A percentile compares a stretch with the other conserved stretches of the same genome.
These are phyloP conservation scores for Metarhizium robertsii DNA, from an alignment of 2,329 filamentous ascomycete genomes.

Conservation along the genomic window DNA sequence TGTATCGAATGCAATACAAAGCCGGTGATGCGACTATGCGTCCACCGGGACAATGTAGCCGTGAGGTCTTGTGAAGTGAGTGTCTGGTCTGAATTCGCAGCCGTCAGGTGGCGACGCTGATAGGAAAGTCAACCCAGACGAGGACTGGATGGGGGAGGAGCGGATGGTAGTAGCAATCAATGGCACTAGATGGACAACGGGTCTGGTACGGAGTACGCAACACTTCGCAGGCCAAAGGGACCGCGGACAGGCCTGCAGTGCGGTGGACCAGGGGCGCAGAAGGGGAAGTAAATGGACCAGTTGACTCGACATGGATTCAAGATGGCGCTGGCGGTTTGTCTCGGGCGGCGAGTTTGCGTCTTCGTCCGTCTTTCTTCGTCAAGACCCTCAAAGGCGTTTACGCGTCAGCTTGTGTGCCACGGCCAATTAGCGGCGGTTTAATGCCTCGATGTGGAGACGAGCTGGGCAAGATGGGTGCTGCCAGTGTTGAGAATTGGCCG, in stretches of 20 bases:
- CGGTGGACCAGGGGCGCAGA: not conserved
- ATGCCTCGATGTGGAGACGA: conserved; percentile 3
- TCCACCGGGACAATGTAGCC: not conserved
- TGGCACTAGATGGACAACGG: not conserved
- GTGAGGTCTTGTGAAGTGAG: not conserved
- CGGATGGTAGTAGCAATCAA: not conserved
- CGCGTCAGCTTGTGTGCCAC: conserved; percentile 24
- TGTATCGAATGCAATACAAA: not conserved
- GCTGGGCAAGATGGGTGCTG: conserved; percentile 2
- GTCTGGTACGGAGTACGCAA: too few relatives aligned
- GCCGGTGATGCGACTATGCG: not conserved
- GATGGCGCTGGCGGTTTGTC: not conserved
- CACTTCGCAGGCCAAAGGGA: not conserved
- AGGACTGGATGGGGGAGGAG: not conserved
- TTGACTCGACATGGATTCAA: too few relatives aligned
- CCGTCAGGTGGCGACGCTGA: conserved; percentile 2
- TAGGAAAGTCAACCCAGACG: not conserved
- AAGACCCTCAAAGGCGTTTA: conserved; percentile 19
- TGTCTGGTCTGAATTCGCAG: not conserved
- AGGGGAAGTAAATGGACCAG: not conserved
- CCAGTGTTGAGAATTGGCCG: not conserved
- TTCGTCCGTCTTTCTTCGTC: conserved; percentile 1
- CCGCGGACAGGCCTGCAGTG: not conserved
- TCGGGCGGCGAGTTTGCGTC: conserved; percentile 1
- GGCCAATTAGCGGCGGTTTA: conserved; percentile 18